Evolutionary conservation across 1,284 basidiomycete species (phyloP), one percentile per base, ranked within the genome.

Genomic region (Cryptococcus sp.): DNA sequence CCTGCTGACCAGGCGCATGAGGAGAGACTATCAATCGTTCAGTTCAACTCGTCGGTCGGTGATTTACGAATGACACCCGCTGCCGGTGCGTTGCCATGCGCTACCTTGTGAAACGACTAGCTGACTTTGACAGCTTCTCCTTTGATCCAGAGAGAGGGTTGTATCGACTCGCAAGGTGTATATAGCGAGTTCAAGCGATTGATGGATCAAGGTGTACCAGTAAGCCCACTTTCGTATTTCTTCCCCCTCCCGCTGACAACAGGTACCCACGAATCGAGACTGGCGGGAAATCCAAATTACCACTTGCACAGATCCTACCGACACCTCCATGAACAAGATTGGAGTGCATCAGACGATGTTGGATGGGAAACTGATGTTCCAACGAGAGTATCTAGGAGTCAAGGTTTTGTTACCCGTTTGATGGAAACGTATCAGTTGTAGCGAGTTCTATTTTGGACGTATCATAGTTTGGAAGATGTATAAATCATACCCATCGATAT

Each of bases 41-140:
- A 69, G 54, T 77, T 77, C 65, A 70, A 75, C 23, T 64, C 72
- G 3, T 69, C 69, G 60, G 70, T 74, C 42, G 74, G 74, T 16
- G 63, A 77, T 44, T 42, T 70, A 13, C 52, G 63, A 13, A 68
- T 71, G 69, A 63, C 61, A 4, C 67, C 67, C 10, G 64, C 61
- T 16, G 47, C 41, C 11, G 57, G 61, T 63, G 36, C 47, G 61
- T 59, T 16, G 4, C 18, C 16, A 28, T 28, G 11, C 11, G 28
- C 28, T 28, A 28, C 28, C 28, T 5, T 4, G 4, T 28, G 13
- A 13, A n/a, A 25, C 16, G 9, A 9, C n/a, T n/a, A 42, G 19
- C 14, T 25, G 14, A 21, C 18, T 9, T 21, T 16, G 36, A 1
- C 25, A 49, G 52, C 21, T 3, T 69, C 67, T 2, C 67, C 67